These are phyloP conservation scores for Dipteronia dyeriana DNA, from an alignment of 345 rosid species.

Conservation along the genomic window DNA sequence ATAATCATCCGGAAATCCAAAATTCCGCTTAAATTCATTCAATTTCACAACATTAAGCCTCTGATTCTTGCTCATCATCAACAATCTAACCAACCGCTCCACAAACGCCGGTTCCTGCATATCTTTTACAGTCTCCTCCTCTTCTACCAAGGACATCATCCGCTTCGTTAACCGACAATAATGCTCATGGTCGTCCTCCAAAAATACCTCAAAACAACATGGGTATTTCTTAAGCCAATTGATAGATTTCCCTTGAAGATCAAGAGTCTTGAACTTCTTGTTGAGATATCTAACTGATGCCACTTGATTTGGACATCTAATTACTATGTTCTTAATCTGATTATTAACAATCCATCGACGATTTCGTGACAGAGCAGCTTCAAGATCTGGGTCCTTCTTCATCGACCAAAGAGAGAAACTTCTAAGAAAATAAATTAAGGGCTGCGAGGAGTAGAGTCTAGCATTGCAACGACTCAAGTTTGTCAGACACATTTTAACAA, in stretches of 20 bases:
- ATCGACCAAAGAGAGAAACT: slow-evolving; percentile 86
- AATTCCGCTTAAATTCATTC: slow-evolving; percentile 66
- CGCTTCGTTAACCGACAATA: slow-evolving; percentile 65
- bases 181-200: slow-evolving; percentile 55
- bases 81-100: slow-evolving; percentile 65
- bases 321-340: slow-evolving; percentile 81
- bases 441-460: slow-evolving; percentile 22
- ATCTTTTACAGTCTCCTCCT: slow-evolving; percentile 73
- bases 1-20: slow-evolving; percentile 88
- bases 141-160: slow-evolving; percentile 75
- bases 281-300: slow-evolving; percentile 61
- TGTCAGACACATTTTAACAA: neutral
- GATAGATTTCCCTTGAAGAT: slow-evolving; percentile 90
- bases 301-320: slow-evolving; percentile 67
- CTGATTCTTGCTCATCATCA: slow-evolving; percentile 80
- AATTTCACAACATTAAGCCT: slow-evolving; percentile 75
- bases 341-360: slow-evolving; percentile 88
- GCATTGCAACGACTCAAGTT: neutral
- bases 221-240: slow-evolving; percentile 96
- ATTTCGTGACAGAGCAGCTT: slow-evolving; percentile 77
- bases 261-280: slow-evolving; percentile 91
- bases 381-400: slow-evolving; percentile 88
- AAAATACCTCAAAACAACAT: slow-evolving; percentile 74
- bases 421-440: slow-evolving; percentile 29
- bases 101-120: slow-evolving; percentile 58